Base-by-base conservation (phyloP, 2,329 filamentous ascomycete genomes). In the Aureobasidium musti region DNA sequence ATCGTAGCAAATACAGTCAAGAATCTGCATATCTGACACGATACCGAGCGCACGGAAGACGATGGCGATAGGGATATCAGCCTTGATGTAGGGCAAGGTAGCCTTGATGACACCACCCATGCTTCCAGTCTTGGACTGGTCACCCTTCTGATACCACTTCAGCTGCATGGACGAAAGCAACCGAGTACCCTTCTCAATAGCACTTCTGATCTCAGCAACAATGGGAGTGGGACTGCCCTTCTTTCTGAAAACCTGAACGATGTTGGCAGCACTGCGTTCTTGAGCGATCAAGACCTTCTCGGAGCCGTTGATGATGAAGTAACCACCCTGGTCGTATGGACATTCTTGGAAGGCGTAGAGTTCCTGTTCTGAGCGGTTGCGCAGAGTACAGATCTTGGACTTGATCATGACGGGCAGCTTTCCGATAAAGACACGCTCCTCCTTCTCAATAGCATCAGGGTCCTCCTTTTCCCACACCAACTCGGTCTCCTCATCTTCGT, bases 171-270 rank as follows among this genome's bases (percentile, higher is more conserved):
- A 94, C 19, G 94, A 97, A 72, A 99, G 96, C 61, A 99, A 86
- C 33, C 96, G 87, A 0, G 94, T 97, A 17, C 96, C 95, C 78
- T 97, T 97, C 78, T 99, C 95, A 10, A 98, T 87, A 1, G 96
- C 94, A 78, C 93, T 97, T 79, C 95, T 87, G 73, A 99, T 97
- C 79, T 99, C 95, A 14, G 95, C 96, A 28, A 94, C 90, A 78
- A 95, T 97, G 1, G 92, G 93, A 69, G 92, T 96, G 11, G 92
- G 91, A 71, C 91, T 94, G n/a, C 92, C 92, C 72, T 94, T 92
- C 82, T 99, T 99, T 81, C 96, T 94, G 86, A 99, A 99, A 33
- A 99, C 94, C 79, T 99, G 95, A 5, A 99, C 95, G 67, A 98
- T 99, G 76, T 99, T 99, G 75, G 94, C 95, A 47, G 95, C 95